Conservation (phyloP, 106 monocot species). For the Triglochin maritima region DNA sequence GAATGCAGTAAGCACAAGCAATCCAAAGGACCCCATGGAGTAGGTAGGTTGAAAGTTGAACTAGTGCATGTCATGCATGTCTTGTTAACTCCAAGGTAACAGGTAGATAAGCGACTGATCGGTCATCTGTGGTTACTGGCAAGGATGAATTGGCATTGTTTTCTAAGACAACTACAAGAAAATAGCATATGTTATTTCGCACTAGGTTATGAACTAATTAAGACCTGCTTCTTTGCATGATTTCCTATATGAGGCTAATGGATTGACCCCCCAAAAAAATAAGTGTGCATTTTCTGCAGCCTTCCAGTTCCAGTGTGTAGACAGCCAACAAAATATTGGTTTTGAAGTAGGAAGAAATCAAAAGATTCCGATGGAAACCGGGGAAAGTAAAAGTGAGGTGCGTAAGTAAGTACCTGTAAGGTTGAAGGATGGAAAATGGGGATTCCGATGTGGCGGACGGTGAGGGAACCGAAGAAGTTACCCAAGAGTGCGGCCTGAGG, state of each 20-base stretch:
- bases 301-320: not conserved
- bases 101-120: too few species aligned
- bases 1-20: too few species aligned
- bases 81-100: too few species aligned
- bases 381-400: not conserved
- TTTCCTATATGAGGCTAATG: not conserved
- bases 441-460: constrained; percentile 72
- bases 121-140: too few species aligned
- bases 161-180: too few species aligned
- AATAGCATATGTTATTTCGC: too few species aligned
- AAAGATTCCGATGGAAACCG: not conserved
- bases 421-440: constrained; percentile 53
- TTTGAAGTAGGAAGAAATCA: not conserved
- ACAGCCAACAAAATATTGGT: not conserved
- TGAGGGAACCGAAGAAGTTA: constrained; percentile 77
- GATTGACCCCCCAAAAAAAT: not conserved
- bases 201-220: too few species aligned
- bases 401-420: constrained; percentile 76
- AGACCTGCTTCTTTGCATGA: too few species aligned
- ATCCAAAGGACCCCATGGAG: too few species aligned
- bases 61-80: too few species aligned
- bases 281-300: not conserved
- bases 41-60: too few species aligned
- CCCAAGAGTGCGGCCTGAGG: constrained; percentile 67
- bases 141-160: too few species aligned